Evolutionary conservation across 2,329 filamentous ascomycete species (phyloP), one percentile per base, ranked within the genome.

Genomic region (Knoxdaviesia proteae): DNA sequence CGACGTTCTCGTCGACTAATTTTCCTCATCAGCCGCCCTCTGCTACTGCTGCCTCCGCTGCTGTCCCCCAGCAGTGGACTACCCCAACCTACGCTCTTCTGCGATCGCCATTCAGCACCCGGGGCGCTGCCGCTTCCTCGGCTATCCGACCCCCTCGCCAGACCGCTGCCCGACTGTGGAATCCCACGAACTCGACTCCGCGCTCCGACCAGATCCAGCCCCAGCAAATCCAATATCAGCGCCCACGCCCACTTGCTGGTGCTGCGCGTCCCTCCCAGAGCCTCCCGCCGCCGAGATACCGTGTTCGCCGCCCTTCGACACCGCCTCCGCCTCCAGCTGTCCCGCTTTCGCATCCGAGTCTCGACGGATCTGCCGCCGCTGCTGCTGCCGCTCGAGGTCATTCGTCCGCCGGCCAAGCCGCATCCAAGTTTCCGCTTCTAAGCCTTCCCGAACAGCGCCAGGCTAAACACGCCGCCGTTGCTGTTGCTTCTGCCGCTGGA

Each of bases 101-200:
- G 20, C 20, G 20, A 20, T 20, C 20, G 20, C 20, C 20, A 20
- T 20, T 20, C 20, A 20, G 20, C 20, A 20, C 20, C 20, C 20
- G 20, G 20, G 20, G 20, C 20, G 20, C 20, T 20, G 20, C 20
- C 20, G 20, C 20, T 20, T 20, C 20, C 20, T 20, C 20, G 20
- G 20, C 20, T 20, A 20, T 20, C 33, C 58, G 60, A 31, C 54
- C 60, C 40, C 60, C 57, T 42, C 62, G 59, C 32, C 58, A 63
- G 32, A 60, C 62, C 5, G 60, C 67, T 29, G 63, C 65, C 39
- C 67, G 69, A 34, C 67, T 74, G 48, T 74, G 71, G 71, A 74
- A 74, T 50, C 71, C 71, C 30, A 68, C 68, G 45, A 74, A 74
- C 52, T 74, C 69, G 31, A 74, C 70, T 3, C 69, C 69, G 38